Evolutionary conservation across 2,329 filamentous ascomycete genomes (phyloP).

Genomic region (Diaporthe sp.): DNA sequence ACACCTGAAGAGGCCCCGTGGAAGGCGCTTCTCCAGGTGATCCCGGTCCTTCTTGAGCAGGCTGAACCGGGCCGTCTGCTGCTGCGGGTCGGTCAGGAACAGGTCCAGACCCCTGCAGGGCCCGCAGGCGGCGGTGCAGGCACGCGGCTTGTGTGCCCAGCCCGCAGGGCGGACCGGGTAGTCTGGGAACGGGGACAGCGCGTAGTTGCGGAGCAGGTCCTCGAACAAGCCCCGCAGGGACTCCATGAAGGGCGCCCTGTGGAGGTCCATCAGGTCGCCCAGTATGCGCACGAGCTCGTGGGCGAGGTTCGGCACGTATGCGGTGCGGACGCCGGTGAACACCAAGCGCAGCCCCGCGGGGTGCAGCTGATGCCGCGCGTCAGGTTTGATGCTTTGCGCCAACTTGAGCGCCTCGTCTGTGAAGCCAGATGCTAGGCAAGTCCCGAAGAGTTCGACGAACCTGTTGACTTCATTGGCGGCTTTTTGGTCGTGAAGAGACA

Average conservation of each 20-base stretch:
- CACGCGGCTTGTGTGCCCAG: background rate
- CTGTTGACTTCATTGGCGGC: background rate
- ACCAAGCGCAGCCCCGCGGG: background rate
- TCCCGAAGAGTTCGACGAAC: background rate
- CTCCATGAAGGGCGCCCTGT: background rate
- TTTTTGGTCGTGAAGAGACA: background rate
- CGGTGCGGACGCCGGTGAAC: no score
- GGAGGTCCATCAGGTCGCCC: background rate
- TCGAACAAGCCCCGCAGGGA: background rate
- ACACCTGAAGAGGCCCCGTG: background rate
- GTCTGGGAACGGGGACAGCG: background rate
- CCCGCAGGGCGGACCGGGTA: background rate
- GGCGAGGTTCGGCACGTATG: background rate
- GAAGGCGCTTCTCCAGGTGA: background rate
- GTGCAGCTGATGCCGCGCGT: background rate
- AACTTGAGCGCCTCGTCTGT: background rate
- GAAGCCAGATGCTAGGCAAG: background rate
- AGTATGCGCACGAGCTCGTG: background rate
- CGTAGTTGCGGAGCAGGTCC: slow-evolving; percentile 21
- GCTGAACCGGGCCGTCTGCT: background rate
- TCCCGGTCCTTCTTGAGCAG: no score
- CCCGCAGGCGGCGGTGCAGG: background rate
- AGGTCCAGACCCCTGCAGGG: background rate
- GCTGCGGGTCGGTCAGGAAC: background rate
- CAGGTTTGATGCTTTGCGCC: background rate